Evolutionary conservation across 169 alveolate species (phyloP).

Genomic region (Plasmodium yoelii): DNA sequence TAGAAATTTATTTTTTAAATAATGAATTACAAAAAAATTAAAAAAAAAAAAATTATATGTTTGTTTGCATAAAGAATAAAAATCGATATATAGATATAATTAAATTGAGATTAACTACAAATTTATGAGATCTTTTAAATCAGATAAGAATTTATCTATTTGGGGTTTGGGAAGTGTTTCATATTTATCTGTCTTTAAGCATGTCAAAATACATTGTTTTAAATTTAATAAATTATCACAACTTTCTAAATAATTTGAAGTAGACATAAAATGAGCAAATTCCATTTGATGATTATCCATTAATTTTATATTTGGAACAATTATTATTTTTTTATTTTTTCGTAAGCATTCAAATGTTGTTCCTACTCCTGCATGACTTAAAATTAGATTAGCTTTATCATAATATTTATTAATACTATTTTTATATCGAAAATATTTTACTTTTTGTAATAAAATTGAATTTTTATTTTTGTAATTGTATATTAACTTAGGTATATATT

Average conservation of each 20-base stretch:
- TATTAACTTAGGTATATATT: constrained; percentile 38
- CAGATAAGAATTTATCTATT: constrained; percentile 26
- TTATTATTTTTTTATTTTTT: constrained; percentile 84
- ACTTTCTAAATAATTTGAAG: constrained; percentile 52
- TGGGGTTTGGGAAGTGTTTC: constrained; percentile 52
- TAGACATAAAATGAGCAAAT: constrained; percentile 78
- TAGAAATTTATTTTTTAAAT: no score
- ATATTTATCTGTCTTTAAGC: constrained; percentile 63
- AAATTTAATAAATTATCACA: constrained; percentile 54
- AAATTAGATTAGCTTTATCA: constrained; percentile 82
- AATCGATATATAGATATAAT: no score
- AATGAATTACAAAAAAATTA: no score
- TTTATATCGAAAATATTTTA: constrained; percentile 72
- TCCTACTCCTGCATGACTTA: constrained; percentile 92
- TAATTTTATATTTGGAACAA: constrained; percentile 85
- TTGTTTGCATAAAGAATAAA: no score
- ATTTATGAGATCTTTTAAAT: constrained; percentile 12
- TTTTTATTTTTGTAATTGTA: constrained; percentile 13
- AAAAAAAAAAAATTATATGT: no score
- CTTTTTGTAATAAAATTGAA: background rate
- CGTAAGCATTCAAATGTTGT: constrained; percentile 86
- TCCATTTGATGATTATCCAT: constrained; percentile 89
- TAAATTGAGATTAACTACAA: background rate
- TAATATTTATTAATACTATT: constrained; percentile 78
- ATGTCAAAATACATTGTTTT: constrained; percentile 14